A percentile compares a stretch with the other conserved stretches of the same genome.
Conservation (phyloP, 768 basidiomycete genomes). For the Vararia minispora region DNA sequence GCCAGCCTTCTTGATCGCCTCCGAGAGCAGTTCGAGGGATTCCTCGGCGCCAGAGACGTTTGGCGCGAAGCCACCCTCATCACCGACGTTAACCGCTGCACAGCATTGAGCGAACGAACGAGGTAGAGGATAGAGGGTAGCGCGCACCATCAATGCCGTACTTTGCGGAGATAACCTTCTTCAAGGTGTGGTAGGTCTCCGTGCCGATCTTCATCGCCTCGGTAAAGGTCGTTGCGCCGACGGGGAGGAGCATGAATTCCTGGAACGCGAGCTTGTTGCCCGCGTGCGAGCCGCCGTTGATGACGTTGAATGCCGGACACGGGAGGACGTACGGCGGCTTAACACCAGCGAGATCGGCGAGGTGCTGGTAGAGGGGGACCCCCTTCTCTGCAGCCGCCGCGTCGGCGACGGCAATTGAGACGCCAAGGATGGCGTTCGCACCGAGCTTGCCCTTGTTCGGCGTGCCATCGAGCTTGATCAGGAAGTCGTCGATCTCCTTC, state of each 20-base stretch:
- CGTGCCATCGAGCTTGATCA: constrained; percentile 96
- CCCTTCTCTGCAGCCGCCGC: constrained; percentile 94
- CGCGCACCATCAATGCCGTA: constrained; percentile 93
- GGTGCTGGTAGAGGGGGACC: constrained; percentile 91
- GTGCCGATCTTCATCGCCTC: constrained; percentile 99
- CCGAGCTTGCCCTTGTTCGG: constrained; percentile 99
- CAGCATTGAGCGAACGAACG: constrained; percentile 8
- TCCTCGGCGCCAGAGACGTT: constrained; percentile 97
- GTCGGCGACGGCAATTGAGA: constrained; percentile 90
- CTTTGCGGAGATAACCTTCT: constrained; percentile 98
- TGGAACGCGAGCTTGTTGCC: constrained; percentile 99
- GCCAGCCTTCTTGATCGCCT: constrained; percentile 96
- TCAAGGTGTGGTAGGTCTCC: constrained; percentile 95
- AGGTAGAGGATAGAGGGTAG: constrained; percentile 4
- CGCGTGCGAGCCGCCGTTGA: constrained; percentile 99
- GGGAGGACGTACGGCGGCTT: constrained; percentile 92
- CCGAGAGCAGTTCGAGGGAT: constrained; percentile 87
- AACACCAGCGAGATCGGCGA: constrained; percentile 92
- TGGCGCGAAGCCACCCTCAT: constrained; percentile 99
- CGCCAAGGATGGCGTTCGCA: constrained; percentile 97
- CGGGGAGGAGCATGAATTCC: constrained; percentile 99
- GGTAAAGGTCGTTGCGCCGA: constrained; percentile 82
- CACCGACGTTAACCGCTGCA: constrained; percentile 95
- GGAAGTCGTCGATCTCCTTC: constrained; percentile 93
- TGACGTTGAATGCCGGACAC: constrained; percentile 93